Base-by-base conservation (phyloP, 2,329 filamentous ascomycete genomes). In the Incumbomyces lentus region DNA sequence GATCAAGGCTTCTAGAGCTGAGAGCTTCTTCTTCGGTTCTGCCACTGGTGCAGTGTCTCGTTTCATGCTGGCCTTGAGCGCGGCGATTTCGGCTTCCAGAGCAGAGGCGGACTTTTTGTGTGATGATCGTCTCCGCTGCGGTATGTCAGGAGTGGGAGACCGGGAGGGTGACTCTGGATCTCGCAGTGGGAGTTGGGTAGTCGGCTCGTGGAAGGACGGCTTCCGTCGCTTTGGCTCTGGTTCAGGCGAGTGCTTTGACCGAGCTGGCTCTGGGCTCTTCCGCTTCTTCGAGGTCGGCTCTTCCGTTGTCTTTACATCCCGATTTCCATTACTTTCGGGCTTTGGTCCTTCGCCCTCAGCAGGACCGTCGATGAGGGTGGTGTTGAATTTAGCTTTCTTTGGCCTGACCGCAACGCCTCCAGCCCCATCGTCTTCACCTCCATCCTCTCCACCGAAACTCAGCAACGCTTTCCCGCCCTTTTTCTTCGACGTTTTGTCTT, bases 351-450 rank as follows among this genome's bases (percentile, higher is more conserved):
- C 49, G 22, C 22, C 5, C 22, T 8, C 22, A 4, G 52, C 55
- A 30, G 55, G 57, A 44, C 64, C 66, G 10, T 60, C 58, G 32
- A 72, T 65, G 3, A 72, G 58, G 6, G 59, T 64, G 16, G 69
- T 64, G 48, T 72, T 72, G 58, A 71, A 72, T 50, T 71, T 72
- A 12, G 69, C 67, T 47, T 71, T 72, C 51, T 58, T 62, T 1
- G 65, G 60, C 35, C 62, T 60, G 30, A 66, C 56, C 12, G 61
- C 59, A 30, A 65, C 61, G 29, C 66, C 56, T 12, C 61, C 59
- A 31, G 65, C 61, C 13, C 59, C 60, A 13, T 58, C 59, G 7
- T 44, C 67, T 13, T 60, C 60, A 29, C 60, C 62, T 5, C 59
- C 68, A 29, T 68, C 68, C 4, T 70, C 68, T 4, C 58, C 68